These are phyloP conservation scores for Metschnikowia dekortorum DNA, from an alignment of 805 yeast genomes.

Conservation along the genomic window DNA sequence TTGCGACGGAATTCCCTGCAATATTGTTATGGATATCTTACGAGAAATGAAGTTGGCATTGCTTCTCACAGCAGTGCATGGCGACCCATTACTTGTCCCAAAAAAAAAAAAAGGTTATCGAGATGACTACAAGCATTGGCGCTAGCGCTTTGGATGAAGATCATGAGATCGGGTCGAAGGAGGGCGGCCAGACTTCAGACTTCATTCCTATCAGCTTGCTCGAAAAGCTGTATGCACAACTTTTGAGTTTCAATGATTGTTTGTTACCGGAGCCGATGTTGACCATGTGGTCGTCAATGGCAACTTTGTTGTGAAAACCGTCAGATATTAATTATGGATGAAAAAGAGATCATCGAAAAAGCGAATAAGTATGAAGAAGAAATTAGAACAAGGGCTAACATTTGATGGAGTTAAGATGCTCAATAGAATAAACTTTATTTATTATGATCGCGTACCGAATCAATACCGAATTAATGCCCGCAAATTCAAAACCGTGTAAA, in stretches of 20 bases:
- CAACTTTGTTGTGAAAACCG: conserved; percentile 7
- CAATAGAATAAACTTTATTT: background rate
- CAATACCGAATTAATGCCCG: background rate
- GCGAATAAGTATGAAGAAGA: conserved; percentile 13
- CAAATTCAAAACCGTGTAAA: no score
- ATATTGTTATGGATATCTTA: conserved; percentile 19
- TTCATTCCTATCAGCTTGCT: conserved; percentile 14
- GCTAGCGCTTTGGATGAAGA: conserved; percentile 15
- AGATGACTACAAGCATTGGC: conserved; percentile 15
- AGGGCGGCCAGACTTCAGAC: conserved; percentile 13
- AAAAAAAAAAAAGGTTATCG: conserved; percentile 11
- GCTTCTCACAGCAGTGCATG: conserved; percentile 18
- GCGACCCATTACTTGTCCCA: conserved; percentile 15
- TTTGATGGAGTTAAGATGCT: background rate
- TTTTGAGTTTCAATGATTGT: conserved; percentile 20
- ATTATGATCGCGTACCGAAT: background rate
- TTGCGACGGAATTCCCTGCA: conserved; percentile 20
- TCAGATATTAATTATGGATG: conserved; percentile 9
- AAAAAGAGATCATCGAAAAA: conserved; percentile 7
- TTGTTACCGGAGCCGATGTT: conserved; percentile 20
- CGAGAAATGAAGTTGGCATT: conserved; percentile 20
- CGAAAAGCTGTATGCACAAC: conserved; percentile 20
- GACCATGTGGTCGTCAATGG: conserved; percentile 12
- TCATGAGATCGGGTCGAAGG: conserved; percentile 14
- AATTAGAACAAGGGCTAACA: conserved; percentile 9